phyloP scores from a whole-genome alignment of 139 green algal genomes.

The Volvox reticuliferus region DNA sequence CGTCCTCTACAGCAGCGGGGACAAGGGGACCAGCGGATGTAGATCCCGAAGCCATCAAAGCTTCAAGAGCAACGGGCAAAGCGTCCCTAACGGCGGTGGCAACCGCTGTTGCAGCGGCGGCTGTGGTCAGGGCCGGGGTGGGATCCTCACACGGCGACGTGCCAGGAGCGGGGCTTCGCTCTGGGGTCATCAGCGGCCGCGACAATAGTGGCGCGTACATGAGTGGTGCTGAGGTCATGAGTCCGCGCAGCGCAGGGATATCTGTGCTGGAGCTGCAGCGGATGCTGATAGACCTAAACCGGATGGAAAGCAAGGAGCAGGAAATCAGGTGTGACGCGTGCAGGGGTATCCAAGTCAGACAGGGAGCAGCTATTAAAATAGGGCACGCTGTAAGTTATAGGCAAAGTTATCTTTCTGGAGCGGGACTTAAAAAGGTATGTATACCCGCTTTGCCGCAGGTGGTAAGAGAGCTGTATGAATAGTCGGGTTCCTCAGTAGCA shows the following conservation, averaged over 20 bases:
- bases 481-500: too few species aligned
- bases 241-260: constrained; percentile 14
- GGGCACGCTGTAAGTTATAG: too few species aligned
- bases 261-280: constrained; percentile 50
- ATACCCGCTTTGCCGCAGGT: too few species aligned
- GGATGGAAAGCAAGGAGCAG: constrained; percentile 54
- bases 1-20: neutral
- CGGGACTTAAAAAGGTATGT: too few species aligned
- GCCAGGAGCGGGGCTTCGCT: neutral
- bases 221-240: neutral
- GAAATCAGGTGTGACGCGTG: constrained; percentile 32
- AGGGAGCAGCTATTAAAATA: too few species aligned
- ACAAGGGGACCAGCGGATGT: neutral
- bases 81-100: neutral
- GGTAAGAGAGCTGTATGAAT: too few species aligned
- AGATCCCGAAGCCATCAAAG: neutral
- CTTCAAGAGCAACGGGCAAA: neutral
- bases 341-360: too few species aligned
- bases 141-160: too few species aligned
- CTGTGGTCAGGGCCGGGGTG: neutral
- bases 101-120: neutral
- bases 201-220: neutral
- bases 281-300: constrained; percentile 45
- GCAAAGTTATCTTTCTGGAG: too few species aligned
- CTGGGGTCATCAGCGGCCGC: neutral